A percentile compares a stretch with the other conserved stretches of the same genome.
phyloP scores from a whole-genome alignment of 2,329 filamentous ascomycete species.

The Cadophora malorum region DNA sequence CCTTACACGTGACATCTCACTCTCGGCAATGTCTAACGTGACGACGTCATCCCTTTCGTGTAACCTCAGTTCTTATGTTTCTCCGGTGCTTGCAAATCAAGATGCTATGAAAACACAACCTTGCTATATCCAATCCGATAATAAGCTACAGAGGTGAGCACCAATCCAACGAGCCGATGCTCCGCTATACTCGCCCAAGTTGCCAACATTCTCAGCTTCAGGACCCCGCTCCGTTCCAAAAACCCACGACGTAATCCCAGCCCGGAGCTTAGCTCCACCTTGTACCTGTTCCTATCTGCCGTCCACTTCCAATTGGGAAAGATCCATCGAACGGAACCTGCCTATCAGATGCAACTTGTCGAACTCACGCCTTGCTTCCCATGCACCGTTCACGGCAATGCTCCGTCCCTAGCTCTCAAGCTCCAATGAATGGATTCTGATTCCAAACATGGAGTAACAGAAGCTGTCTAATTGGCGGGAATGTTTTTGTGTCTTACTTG shows the following conservation, averaged over 20 bases:
- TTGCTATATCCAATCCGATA: neutral
- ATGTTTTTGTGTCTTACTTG: no score
- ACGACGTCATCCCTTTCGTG: neutral
- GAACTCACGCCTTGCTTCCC: neutral
- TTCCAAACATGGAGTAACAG: neutral
- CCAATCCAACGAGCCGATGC: neutral
- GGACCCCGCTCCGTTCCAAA: neutral
- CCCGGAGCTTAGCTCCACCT: conserved; percentile 2
- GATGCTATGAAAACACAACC: neutral
- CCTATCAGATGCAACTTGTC: neutral
- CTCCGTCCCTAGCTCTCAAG: neutral
- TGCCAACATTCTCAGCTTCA: neutral
- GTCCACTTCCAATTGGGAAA: neutral
- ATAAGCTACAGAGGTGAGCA: neutral
- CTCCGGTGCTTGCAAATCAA: neutral
- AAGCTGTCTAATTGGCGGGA: neutral
- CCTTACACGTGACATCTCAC: neutral
- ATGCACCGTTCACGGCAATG: neutral
- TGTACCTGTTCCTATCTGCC: neutral
- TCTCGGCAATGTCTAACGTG: neutral
- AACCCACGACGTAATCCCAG: conserved; percentile 1
- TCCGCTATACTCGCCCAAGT: neutral
- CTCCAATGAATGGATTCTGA: neutral
- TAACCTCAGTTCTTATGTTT: neutral
- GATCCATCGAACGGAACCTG: neutral